Evolutionary conservation across 306 rosid species (phyloP).

Genomic region (Corylus americana): DNA sequence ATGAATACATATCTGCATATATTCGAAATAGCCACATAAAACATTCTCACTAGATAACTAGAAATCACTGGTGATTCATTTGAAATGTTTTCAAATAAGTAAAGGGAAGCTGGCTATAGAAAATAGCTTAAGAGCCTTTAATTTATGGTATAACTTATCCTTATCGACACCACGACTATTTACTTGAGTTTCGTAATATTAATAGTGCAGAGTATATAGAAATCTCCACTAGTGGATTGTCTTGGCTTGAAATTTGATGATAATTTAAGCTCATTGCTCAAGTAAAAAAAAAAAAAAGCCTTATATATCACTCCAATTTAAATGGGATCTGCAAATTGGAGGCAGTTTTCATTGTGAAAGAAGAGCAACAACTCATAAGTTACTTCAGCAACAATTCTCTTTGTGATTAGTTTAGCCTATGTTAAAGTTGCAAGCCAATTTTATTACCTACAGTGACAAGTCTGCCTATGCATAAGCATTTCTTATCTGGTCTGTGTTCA

Average conservation of each 20-base stretch:
- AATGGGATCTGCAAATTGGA: not conserved
- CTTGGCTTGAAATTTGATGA: not conserved
- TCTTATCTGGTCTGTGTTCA: not conserved
- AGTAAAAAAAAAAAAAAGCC: no score
- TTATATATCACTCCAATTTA: not conserved
- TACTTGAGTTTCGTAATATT: not conserved
- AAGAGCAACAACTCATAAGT: not conserved
- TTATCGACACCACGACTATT: not conserved
- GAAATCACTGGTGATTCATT: not conserved
- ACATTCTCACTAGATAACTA: not conserved
- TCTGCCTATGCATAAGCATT: not conserved
- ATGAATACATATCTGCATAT: slow-evolving; percentile 9
- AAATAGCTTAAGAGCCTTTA: not conserved
- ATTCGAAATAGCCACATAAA: not conserved
- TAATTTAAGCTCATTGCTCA: no score
- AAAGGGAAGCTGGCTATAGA: not conserved
- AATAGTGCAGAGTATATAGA: not conserved
- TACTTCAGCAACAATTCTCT: not conserved
- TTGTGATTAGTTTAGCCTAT: not conserved
- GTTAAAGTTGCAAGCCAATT: not conserved
- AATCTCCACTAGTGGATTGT: not conserved
- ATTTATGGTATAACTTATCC: not conserved
- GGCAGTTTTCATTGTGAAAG: not conserved
- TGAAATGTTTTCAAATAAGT: no score
- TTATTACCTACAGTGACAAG: not conserved